Evolutionary conservation across 2,329 filamentous ascomycete species (phyloP).

Genomic region (Cordyceps cateniannulata): DNA sequence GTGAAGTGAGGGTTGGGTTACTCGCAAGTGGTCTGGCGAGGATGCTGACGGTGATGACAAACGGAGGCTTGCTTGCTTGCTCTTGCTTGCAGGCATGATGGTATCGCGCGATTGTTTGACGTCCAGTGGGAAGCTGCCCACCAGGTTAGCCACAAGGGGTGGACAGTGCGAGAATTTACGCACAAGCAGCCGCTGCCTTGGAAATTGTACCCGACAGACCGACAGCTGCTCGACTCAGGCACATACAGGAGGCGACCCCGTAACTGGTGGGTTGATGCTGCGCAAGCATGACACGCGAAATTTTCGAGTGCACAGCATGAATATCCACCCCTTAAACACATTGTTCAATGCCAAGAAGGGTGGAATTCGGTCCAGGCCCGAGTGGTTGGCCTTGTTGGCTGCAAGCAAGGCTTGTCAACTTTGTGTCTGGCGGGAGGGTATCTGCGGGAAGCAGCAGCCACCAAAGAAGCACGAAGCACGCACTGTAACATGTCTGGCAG

Average conservation of each 20-base stretch:
- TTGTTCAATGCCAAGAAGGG: neutral
- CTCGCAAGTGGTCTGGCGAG: neutral
- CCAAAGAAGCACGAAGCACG: neutral
- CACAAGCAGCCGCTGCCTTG: neutral
- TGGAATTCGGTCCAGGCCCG: neutral
- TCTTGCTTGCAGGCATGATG: neutral
- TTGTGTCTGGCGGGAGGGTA: neutral
- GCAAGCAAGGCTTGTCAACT: neutral
- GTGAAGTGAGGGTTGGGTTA: neutral
- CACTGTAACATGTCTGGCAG: neutral
- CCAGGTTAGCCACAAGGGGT: neutral
- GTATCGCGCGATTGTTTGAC: neutral
- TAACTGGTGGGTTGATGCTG: neutral
- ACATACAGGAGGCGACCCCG: neutral
- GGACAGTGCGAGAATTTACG: neutral
- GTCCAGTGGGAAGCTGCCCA: neutral
- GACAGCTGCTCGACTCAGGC: slow-evolving; percentile 2
- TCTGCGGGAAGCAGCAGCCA: neutral
- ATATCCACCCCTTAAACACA: neutral
- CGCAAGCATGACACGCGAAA: neutral
- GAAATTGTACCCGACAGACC: slow-evolving; percentile 5
- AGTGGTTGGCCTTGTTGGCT: neutral
- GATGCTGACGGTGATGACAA: neutral
- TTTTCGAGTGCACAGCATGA: neutral
- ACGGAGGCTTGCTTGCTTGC: neutral